Conservation (phyloP, 176 grass and related monocot genomes). For the Aegilops longissima region DNA sequence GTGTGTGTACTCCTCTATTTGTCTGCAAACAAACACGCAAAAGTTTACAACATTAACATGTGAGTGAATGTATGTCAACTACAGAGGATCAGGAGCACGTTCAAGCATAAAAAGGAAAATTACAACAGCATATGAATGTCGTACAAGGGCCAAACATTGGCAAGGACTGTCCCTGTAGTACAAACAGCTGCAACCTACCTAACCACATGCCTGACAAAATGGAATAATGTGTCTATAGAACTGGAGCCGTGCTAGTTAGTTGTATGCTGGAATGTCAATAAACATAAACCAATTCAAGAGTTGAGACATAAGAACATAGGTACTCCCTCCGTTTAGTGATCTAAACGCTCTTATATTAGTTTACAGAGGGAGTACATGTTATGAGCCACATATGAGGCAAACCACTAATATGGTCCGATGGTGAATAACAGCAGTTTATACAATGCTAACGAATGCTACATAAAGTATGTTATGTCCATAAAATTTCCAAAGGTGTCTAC, state of each 20-base stretch:
- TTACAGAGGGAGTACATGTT: not conserved
- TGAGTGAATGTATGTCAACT: not conserved
- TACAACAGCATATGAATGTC: slow-evolving; percentile 16
- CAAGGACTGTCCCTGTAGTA: not conserved
- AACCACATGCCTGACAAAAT: not conserved
- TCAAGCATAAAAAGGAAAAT: not conserved
- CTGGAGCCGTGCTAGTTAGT: not conserved
- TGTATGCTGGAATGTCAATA: not conserved
- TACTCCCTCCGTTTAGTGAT: too few relatives aligned
- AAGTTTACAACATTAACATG: not conserved
- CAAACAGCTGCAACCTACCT: not conserved
- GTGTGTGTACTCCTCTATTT: slow-evolving; percentile 96
- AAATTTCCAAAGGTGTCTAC: not conserved
- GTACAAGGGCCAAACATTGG: not conserved
- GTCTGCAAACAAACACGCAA: slow-evolving; percentile 49
- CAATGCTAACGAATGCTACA: not conserved
- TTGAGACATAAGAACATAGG: not conserved
- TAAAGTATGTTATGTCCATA: not conserved
- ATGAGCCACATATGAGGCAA: not conserved
- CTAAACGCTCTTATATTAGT: too few relatives aligned
- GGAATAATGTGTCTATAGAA: not conserved
- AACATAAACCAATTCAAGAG: not conserved
- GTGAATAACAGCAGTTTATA: not conserved
- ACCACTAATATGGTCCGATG: not conserved
- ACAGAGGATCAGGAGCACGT: not conserved